phyloP scores from a whole-genome alignment of 371 early-diverging fungal genomes.

The Coemansia sp. region DNA sequence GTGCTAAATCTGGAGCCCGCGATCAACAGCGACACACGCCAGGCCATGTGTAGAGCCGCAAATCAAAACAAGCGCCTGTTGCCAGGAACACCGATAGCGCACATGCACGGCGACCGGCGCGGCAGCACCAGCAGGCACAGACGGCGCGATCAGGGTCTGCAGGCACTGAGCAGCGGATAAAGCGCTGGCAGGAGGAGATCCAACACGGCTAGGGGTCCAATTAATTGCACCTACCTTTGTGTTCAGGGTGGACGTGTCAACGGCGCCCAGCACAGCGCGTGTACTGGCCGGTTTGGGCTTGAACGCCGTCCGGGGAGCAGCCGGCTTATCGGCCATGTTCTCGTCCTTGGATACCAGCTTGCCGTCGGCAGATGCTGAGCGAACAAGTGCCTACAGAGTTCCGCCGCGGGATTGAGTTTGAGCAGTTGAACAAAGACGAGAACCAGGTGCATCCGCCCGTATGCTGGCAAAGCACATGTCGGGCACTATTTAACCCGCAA shows the following conservation, averaged over 20 bases:
- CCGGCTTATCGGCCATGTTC: slow-evolving; percentile 2
- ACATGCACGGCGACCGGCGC: background rate
- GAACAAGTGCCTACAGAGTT: slow-evolving; percentile 5
- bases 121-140: background rate
- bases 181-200: background rate
- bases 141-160: slow-evolving; percentile 5
- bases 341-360: slow-evolving; percentile 3
- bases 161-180: background rate
- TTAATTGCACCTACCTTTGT: slow-evolving; percentile 12
- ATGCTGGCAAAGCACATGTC: background rate
- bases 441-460: background rate
- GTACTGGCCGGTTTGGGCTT: slow-evolving; percentile 9
- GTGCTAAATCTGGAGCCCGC: background rate
- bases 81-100: background rate
- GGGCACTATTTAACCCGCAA: background rate
- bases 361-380: background rate
- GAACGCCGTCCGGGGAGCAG: slow-evolving; percentile 9
- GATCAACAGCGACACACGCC: slow-evolving; percentile 1
- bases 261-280: slow-evolving; percentile 12
- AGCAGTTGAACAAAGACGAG: slow-evolving; percentile 2
- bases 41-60: background rate
- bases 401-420: background rate
- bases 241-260: slow-evolving; percentile 11
- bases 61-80: background rate
- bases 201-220: background rate